Evolutionary conservation across 176 grass and related monocot species (phyloP).

Genomic region (Phragmites australis): DNA sequence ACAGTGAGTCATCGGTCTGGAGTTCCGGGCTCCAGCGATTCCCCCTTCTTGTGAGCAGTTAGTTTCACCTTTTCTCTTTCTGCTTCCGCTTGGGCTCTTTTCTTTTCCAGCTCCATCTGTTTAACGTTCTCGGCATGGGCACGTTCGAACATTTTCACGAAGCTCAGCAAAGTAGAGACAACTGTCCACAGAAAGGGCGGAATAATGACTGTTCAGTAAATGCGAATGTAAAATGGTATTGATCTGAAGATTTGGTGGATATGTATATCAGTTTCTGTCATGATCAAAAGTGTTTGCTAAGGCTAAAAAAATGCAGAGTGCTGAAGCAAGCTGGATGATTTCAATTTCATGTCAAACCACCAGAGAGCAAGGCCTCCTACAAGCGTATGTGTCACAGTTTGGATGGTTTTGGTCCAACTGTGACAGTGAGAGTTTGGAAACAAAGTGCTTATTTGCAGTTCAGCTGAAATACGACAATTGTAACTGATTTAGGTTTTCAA

Average conservation of each 20-base stretch:
- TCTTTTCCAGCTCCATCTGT: constrained; percentile 71
- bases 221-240: not conserved
- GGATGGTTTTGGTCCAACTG: not conserved
- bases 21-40: not conserved
- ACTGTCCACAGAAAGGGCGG: constrained; percentile 49
- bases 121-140: constrained; percentile 65
- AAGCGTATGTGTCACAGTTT: too few relatives aligned
- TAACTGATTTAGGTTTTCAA: constrained; percentile 11
- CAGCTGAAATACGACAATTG: too few relatives aligned
- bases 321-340: not conserved
- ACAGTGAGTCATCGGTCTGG: not conserved
- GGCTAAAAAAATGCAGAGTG: not conserved
- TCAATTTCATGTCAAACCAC: not conserved
- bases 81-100: constrained; percentile 60
- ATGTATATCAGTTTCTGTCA: not conserved
- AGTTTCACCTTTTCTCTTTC: constrained; percentile 54
- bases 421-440: too few relatives aligned
- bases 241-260: not conserved
- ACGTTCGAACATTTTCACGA: constrained; percentile 72
- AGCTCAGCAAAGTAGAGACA: constrained; percentile 68
- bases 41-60: constrained; percentile 27
- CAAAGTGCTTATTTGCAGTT: too few relatives aligned
- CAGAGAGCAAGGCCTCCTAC: not conserved
- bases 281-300: not conserved
- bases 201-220: not conserved